phyloP scores from a whole-genome alignment of 805 yeast species.

The Hanseniaspora thailandica region DNA sequence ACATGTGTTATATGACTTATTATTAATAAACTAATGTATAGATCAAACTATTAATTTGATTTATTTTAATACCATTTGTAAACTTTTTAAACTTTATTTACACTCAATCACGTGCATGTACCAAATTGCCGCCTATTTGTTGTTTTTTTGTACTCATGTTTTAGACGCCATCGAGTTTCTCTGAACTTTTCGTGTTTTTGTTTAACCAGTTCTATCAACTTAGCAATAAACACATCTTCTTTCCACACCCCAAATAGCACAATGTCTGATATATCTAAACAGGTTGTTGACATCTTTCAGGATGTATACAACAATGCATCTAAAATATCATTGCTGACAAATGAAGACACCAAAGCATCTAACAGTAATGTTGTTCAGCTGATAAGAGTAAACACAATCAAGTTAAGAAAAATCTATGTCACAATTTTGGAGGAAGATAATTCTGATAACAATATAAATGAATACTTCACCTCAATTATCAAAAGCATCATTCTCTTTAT shows the following conservation, averaged over 20 bases:
- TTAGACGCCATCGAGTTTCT: no score
- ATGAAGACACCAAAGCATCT: neutral
- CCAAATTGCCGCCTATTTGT: no score
- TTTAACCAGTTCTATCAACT: no score
- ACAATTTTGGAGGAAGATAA: neutral
- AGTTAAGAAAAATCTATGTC: slow-evolving; percentile 11
- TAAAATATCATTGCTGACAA: neutral
- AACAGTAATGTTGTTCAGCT: slow-evolving; percentile 12
- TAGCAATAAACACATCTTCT: no score
- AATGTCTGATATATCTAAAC: neutral
- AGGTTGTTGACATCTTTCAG: slow-evolving; percentile 2
- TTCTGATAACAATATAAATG: neutral
- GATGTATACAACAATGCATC: slow-evolving; percentile 6
- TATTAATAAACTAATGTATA: no score
- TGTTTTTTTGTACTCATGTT: no score
- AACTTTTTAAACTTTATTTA: no score
- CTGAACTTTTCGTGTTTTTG: neutral
- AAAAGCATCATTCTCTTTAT: neutral
- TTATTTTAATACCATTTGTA: no score
- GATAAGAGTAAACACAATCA: slow-evolving; percentile 12
- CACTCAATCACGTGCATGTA: no score
- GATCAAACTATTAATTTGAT: no score
- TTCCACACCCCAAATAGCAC: neutral
- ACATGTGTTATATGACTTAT: no score
- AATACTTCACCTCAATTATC: neutral